A percentile compares a stretch with the other conserved stretches of the same genome.
phyloP scores from a whole-genome alignment of 768 basidiomycete genomes.

The Amanita thiersii region DNA sequence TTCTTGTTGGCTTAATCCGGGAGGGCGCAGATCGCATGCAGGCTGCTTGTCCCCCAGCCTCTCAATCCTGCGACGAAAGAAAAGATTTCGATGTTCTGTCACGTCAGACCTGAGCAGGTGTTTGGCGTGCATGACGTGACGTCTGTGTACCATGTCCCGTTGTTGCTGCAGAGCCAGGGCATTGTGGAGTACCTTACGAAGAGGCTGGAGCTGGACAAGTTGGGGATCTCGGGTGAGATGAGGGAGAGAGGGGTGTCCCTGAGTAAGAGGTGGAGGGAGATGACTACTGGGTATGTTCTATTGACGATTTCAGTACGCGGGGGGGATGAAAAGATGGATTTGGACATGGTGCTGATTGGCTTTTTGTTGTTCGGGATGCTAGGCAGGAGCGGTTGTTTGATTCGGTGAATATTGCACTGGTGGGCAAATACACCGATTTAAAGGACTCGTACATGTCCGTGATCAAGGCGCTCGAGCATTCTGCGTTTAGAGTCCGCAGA shows the following conservation, averaged over 20 bases:
- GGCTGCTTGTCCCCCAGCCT: slow-evolving; percentile 70
- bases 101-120: slow-evolving; percentile 83
- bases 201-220: slow-evolving; percentile 62
- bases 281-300: slow-evolving; percentile 77
- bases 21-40: slow-evolving; percentile 76
- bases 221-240: slow-evolving; percentile 50
- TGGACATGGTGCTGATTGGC: too few relatives aligned
- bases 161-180: slow-evolving; percentile 89
- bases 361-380: slow-evolving; percentile 2
- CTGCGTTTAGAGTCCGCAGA: slow-evolving; percentile 84
- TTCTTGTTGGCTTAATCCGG: background rate
- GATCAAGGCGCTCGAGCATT: slow-evolving; percentile 93
- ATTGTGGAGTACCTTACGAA: slow-evolving; percentile 78
- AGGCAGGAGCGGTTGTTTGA: slow-evolving; percentile 96
- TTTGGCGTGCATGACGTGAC: slow-evolving; percentile 94
- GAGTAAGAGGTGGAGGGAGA: slow-evolving; percentile 69
- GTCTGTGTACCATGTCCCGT: slow-evolving; percentile 95
- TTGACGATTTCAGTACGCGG: too few relatives aligned
- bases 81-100: slow-evolving; percentile 99
- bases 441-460: slow-evolving; percentile 99
- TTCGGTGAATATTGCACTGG: slow-evolving; percentile 79
- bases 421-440: slow-evolving; percentile 95
- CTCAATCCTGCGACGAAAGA: slow-evolving; percentile 82
- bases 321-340: too few relatives aligned
- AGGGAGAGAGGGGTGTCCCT: slow-evolving; percentile 54